Base-by-base conservation (phyloP, 1,284 basidiomycete genomes). In the Agaricales sp. region DNA sequence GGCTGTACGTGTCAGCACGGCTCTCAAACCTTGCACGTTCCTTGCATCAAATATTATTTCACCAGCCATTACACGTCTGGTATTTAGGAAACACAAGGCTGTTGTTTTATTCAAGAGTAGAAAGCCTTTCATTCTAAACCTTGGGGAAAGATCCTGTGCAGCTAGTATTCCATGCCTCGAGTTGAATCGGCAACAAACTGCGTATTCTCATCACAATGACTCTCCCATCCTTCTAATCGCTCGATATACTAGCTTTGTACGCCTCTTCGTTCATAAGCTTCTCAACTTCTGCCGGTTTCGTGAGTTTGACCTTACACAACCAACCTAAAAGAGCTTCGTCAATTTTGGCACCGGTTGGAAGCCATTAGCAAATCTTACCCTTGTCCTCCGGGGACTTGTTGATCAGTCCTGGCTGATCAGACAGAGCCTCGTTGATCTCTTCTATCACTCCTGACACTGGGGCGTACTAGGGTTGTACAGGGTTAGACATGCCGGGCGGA, bases 291-390 rank as follows among this genome's bases (percentile, higher is more conserved):
- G 74, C 64, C 3, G 88, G 83, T 53, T 90, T 69, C 24, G 84
- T 77, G 48, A 97, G 68, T 67, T 87, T 82, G 63, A 99, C 85
- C 73, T 92, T 94, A 81, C 89, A 93, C 47, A 98, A 78, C 94
- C 94, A 98, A 50, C 94, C 94, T 95, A 60, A 4, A 19, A 25
- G 45, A 45, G 26, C 51, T 19, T n/a, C 49, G 45, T 44, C 24
- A 21, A 45, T 2, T 47, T 41, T 2, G 43, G 23, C 16, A 19
- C n/a, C 12, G 6, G 8, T 24, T 6, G 16, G 45, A 45, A 47
- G 46, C 1, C 16, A 26, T 2, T n/a, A n/a, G n/a, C 20, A 20
- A 16, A 16, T 45, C 77, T 59, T 59, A 94, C 94, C 94, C 63
- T 91, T 72, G 39, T 80, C 74, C 61, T 94, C 86, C 1, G 93